phyloP scores from a whole-genome alignment of 371 early-diverging fungal genomes.

The Mortierella sp. region DNA sequence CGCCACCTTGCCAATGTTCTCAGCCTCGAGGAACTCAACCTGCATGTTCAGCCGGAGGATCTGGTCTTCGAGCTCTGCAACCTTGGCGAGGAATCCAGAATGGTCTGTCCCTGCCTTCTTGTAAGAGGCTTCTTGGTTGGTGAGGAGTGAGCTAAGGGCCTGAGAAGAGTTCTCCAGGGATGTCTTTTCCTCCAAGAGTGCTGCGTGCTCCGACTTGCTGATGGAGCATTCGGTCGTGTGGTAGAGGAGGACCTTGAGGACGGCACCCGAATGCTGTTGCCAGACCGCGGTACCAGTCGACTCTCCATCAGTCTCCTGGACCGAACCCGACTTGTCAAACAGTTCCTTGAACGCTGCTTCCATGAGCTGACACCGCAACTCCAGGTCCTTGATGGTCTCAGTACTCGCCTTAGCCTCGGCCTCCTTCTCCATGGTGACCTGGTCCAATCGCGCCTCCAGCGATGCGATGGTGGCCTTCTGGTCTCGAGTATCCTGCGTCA shows the following conservation, averaged over 20 bases:
- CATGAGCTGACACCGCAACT: slow-evolving; percentile 33
- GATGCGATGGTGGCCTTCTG: slow-evolving; percentile 9
- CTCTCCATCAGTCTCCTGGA: not conserved
- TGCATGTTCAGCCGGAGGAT: slow-evolving; percentile 36
- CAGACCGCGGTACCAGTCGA: slow-evolving; percentile 8
- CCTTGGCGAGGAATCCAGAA: slow-evolving; percentile 25
- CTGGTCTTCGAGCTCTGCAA: slow-evolving; percentile 45
- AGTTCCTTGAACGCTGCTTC: slow-evolving; percentile 30
- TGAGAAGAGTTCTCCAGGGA: not conserved
- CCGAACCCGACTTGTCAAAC: slow-evolving; percentile 21
- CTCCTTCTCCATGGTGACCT: not conserved
- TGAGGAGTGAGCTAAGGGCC: slow-evolving; percentile 1
- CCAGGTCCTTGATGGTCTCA: slow-evolving; percentile 24
- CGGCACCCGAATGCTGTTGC: slow-evolving; percentile 25
- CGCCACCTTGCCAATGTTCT: slow-evolving; percentile 53
- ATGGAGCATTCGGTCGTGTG: slow-evolving; percentile 26
- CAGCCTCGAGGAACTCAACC: slow-evolving; percentile 48
- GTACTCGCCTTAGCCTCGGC: slow-evolving; percentile 19
- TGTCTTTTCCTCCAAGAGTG: slow-evolving; percentile 25
- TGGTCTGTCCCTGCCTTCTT: slow-evolving; percentile 18
- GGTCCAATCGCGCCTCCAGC: slow-evolving; percentile 19
- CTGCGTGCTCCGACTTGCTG: slow-evolving; percentile 29
- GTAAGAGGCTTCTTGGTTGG: slow-evolving; percentile 16
- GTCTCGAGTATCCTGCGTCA: slow-evolving; percentile 1
- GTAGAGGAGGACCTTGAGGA: slow-evolving; percentile 17